Evolutionary conservation across 805 yeast genomes (phyloP), one percentile per base, ranked within the genome.

Genomic region (Ogataea zsoltii): DNA sequence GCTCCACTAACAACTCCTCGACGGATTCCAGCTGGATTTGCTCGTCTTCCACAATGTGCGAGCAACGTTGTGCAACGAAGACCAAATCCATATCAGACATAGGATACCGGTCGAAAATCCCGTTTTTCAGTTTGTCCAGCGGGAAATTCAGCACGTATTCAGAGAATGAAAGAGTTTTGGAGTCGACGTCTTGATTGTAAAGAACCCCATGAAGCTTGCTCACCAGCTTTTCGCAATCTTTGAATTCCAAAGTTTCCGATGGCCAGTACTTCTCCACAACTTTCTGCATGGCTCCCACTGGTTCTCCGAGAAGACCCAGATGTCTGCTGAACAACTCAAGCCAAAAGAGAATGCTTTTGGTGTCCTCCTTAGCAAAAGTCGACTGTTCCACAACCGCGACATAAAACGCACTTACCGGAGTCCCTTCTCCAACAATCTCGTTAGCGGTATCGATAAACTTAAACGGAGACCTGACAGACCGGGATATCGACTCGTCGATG

Each of bases 391-490:
- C 62, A 3, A 83, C 54, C 0, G 83, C 74, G 12, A 80, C 69
- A 2, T 75, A 53, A 41, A 84, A 74, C 0, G 89, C 87, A 46
- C 89, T 81, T 12, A 80, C 55, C n/a, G 57, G 56, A 1, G 51
- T 62, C 12, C 23, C 40, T 15, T 45, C 46, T 19, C 31, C 34
- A 3, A 21, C 13, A 4, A 50, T 34, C 30, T 41, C 57, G 25
- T 36, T 57, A 34, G 80, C 72, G 42, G 63, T 50, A 59, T 92
- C 97, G 42, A 88, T 75, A 55, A 90, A 92, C 59, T 87, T 89
- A 67, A 85, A 94, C 0, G 98, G 97, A 0, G 89, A 66, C 50
- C 79, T 75, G 30, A 84, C 75, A 49, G 83, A 74, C 50, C 97
- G 75, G 1, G 88, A 72, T 25, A 89, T 73, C 0, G 88, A 69